These are phyloP conservation scores for Euphrasia confusa DNA, from an alignment of 257 asterid genomes.

Conservation along the genomic window DNA sequence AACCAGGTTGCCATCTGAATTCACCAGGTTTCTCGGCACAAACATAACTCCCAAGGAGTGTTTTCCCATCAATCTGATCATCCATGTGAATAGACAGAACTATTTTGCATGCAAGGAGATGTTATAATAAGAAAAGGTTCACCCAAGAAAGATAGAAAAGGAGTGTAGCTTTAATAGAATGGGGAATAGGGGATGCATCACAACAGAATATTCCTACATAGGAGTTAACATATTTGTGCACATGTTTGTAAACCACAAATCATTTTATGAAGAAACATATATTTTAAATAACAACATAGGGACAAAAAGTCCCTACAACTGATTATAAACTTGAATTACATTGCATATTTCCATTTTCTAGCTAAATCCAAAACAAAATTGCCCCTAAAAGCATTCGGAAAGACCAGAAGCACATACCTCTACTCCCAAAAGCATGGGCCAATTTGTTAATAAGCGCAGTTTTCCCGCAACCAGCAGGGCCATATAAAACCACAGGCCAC, in stretches of 20 bases:
- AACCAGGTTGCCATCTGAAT: conserved; percentile 98
- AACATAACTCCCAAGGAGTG: conserved; percentile 84
- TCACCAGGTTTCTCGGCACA: conserved; percentile 94
- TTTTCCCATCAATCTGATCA: conserved; percentile 94
- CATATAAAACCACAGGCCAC: conserved; percentile 94
- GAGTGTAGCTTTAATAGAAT: conserved; percentile 2
- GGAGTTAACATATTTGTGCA: background rate
- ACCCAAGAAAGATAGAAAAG: background rate
- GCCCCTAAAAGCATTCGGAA: too few species aligned
- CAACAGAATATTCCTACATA: background rate
- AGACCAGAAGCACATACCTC: conserved; percentile 39
- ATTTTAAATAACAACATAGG: too few species aligned
- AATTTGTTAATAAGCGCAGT: conserved; percentile 64
- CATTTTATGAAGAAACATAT: background rate
- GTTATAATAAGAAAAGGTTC: conserved; percentile 21
- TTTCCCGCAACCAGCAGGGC: conserved; percentile 93
- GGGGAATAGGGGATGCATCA: background rate
- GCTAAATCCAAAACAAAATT: too few species aligned
- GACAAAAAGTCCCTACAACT: too few species aligned
- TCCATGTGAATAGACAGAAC: conserved; percentile 91
- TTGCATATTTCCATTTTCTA: too few species aligned
- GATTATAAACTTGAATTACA: too few species aligned
- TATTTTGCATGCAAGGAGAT: conserved; percentile 25
- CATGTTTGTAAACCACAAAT: background rate
- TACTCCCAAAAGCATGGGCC: conserved; percentile 54